Percentiles rank a stretch among this genome's conserved stretches.
phyloP scores from a whole-genome alignment of 2,329 filamentous ascomycete species.

The Tolypocladium paradoxum region DNA sequence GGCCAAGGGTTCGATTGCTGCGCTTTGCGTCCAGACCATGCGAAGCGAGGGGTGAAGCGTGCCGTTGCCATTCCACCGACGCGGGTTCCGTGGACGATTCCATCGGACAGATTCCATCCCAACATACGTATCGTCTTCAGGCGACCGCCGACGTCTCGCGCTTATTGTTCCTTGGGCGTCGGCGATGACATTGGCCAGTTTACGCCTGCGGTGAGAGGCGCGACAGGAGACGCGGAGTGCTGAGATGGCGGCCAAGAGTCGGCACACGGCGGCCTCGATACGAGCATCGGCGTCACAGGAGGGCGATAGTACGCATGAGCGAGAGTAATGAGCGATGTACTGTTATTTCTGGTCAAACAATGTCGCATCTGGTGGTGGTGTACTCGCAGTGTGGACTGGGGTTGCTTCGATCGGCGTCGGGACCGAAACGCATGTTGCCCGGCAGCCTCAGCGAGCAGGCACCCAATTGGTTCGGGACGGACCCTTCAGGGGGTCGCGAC shows the following conservation, averaged over 20 bases:
- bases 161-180: background rate
- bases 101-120: background rate
- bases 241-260: background rate
- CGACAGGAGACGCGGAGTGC: background rate
- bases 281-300: background rate
- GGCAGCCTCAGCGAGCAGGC: background rate
- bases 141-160: background rate
- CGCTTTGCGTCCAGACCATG: background rate
- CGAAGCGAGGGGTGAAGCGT: background rate
- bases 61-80: background rate
- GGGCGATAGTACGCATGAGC: background rate
- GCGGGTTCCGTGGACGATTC: background rate
- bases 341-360: background rate
- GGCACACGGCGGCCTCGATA: background rate
- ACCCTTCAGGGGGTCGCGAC: slow-evolving; percentile 1
- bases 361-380: background rate
- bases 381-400: background rate
- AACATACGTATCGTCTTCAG: background rate
- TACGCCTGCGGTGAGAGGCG: background rate
- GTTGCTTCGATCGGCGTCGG: background rate
- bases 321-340: background rate
- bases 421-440: slow-evolving; percentile 5
- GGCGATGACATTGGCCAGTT: background rate
- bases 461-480: background rate
- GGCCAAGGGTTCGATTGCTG: background rate